Conservation (phyloP, 345 rosid genomes). For the Hypericum perforatum region DNA sequence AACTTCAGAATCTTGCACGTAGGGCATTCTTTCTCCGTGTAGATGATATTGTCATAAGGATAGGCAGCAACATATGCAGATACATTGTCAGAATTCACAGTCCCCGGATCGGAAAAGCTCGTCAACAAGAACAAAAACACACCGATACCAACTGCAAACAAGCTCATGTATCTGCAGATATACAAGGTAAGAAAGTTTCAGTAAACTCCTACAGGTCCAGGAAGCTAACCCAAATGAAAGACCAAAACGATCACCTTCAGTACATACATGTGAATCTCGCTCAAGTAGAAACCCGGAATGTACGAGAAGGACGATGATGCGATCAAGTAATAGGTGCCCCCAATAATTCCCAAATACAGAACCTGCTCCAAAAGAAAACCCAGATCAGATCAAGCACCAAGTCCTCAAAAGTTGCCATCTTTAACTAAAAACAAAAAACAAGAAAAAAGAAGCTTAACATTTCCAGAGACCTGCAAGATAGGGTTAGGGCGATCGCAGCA, state of each 20-base stretch:
- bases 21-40: constrained; percentile 62
- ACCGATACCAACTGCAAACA: constrained; percentile 61
- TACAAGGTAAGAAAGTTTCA: constrained; percentile 4
- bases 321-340: constrained; percentile 52
- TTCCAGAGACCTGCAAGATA: constrained; percentile 42
- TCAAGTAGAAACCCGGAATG: constrained; percentile 79
- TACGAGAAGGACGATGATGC: constrained; percentile 54
- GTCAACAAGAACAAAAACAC: constrained; percentile 60
- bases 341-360: constrained; percentile 60
- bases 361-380: constrained; percentile 35
- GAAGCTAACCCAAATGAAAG: background rate
- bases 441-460: background rate
- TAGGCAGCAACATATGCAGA: constrained; percentile 54
- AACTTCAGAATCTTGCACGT: constrained; percentile 83
- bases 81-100: constrained; percentile 58
- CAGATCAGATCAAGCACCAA: background rate
- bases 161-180: constrained; percentile 58
- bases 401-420: background rate
- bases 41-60: constrained; percentile 73
- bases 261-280: constrained; percentile 63
- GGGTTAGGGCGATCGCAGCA: constrained; percentile 93
- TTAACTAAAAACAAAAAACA: background rate
- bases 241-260: constrained; percentile 3
- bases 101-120: constrained; percentile 91
- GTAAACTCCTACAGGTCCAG: constrained; percentile 1